Conservation (phyloP, 2,329 filamentous ascomycete species). For the Huntiella omanensis region DNA sequence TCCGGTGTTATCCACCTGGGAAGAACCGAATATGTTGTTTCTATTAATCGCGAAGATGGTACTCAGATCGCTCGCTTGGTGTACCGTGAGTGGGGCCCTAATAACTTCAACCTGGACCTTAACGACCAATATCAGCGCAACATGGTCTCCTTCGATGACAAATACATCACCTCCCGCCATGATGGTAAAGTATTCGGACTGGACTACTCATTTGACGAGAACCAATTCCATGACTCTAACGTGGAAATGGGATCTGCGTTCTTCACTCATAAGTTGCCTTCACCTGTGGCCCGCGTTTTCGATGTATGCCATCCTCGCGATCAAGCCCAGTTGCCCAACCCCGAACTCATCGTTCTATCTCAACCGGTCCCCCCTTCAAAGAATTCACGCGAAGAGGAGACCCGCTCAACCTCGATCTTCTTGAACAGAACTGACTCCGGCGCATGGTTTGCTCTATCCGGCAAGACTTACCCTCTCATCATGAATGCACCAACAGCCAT, state of each 20-base stretch:
- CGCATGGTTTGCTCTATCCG: constrained; percentile 88
- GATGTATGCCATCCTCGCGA: constrained; percentile 63
- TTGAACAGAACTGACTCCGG: constrained; percentile 74
- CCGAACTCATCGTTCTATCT: constrained; percentile 65
- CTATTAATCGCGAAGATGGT: constrained; percentile 57
- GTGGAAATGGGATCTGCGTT: constrained; percentile 28
- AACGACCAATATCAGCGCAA: constrained; percentile 48
- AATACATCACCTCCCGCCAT: constrained; percentile 73
- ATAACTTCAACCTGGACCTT: constrained; percentile 76
- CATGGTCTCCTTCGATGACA: constrained; percentile 58
- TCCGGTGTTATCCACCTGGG: constrained; percentile 67
- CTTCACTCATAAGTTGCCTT: constrained; percentile 51
- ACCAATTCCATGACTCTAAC: constrained; percentile 15
- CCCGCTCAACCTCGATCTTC: constrained; percentile 51
- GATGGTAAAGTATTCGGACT: constrained; percentile 59
- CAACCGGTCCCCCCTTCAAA: constrained; percentile 53
- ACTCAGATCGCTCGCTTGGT: constrained; percentile 71
- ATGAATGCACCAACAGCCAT: constrained; percentile 40
- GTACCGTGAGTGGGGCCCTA: constrained; percentile 88
- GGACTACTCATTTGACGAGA: constrained; percentile 47
- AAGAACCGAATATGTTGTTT: constrained; percentile 75
- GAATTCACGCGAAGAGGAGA: constrained; percentile 29
- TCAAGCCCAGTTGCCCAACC: constrained; percentile 41
- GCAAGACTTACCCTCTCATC: constrained; percentile 67
- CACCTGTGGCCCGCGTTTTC: constrained; percentile 73